Evolutionary conservation across 2,329 filamentous ascomycete genomes (phyloP).

Genomic region (Fusarium verticillioides): DNA sequence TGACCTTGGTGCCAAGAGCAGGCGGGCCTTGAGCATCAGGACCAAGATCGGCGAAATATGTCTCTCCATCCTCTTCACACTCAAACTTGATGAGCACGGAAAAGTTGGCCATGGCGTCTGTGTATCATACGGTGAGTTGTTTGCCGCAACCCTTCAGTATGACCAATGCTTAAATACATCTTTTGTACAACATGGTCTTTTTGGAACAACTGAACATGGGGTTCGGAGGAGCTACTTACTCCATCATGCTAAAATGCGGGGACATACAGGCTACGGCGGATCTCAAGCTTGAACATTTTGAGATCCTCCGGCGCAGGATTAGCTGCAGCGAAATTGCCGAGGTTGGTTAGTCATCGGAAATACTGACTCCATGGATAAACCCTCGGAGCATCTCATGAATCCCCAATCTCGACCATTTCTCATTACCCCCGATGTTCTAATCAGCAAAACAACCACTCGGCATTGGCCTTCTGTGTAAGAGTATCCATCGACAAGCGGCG

Average conservation of each 20-base stretch:
- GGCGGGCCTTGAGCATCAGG: not conserved
- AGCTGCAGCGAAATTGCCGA: not conserved
- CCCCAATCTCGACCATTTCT: not conserved
- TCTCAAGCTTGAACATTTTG: not conserved
- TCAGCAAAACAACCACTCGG: not conserved
- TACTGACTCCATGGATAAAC: no score
- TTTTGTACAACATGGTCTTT: not conserved
- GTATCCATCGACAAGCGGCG: no score
- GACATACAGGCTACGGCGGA: not conserved
- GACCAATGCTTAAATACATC: not conserved
- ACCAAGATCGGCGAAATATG: not conserved
- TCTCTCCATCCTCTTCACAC: not conserved
- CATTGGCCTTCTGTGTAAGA: fast-evolving
- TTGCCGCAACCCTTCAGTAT: fast-evolving
- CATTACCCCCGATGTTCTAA: not conserved
- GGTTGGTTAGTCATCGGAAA: not conserved
- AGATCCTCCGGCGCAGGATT: not conserved
- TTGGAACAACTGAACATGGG: not conserved
- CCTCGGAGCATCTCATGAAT: not conserved
- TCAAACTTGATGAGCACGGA: not conserved
- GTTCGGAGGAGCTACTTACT: not conserved
- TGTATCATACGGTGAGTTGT: not conserved
- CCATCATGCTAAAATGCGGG: not conserved
- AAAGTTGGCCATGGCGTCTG: not conserved
- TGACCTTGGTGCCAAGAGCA: not conserved